phyloP scores from a whole-genome alignment of 2,329 filamentous ascomycete genomes.

The Furcasterigmium furcatum region DNA sequence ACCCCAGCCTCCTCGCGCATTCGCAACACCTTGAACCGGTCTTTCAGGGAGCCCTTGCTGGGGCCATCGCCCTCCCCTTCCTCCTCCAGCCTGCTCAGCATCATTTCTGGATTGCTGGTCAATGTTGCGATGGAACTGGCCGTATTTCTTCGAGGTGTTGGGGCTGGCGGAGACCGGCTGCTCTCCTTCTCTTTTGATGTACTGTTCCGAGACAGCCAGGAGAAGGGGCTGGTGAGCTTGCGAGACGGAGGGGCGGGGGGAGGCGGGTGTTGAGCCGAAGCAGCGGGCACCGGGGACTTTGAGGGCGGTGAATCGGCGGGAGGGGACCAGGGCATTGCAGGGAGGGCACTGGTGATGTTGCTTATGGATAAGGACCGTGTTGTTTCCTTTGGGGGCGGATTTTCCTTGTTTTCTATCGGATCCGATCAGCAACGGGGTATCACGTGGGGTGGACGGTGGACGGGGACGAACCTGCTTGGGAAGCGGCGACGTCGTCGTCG shows the following conservation, averaged over 20 bases:
- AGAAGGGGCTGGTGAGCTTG: conserved; percentile 85
- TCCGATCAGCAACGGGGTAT: conserved; percentile 18
- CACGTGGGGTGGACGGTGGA: background rate
- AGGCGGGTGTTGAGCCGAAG: conserved; percentile 23
- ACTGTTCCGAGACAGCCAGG: conserved; percentile 74
- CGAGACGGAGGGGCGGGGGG: conserved; percentile 43
- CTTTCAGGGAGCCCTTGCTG: conserved; percentile 64
- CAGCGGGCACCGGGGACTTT: conserved; percentile 38
- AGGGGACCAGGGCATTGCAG: conserved; percentile 70
- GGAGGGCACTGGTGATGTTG: conserved; percentile 70
- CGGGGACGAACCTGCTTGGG: conserved; percentile 26
- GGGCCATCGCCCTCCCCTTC: conserved; percentile 47
- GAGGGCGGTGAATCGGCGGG: conserved; percentile 45
- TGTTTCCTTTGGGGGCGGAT: conserved; percentile 25
- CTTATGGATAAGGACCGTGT: conserved; percentile 58
- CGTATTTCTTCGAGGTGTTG: conserved; percentile 63
- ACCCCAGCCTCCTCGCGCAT: conserved; percentile 70
- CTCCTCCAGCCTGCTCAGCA: conserved; percentile 73
- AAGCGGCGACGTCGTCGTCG: conserved; percentile 45
- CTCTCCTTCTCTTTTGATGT: conserved; percentile 53
- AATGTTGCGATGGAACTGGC: conserved; percentile 76
- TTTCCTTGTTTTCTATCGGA: conserved; percentile 28
- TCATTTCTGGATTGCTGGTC: conserved; percentile 78
- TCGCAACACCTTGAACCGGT: conserved; percentile 75
- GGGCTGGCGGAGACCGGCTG: conserved; percentile 46